Conservation (phyloP, 495 filamentous ascomycete species). For the Pseudotulostoma volvatum region DNA sequence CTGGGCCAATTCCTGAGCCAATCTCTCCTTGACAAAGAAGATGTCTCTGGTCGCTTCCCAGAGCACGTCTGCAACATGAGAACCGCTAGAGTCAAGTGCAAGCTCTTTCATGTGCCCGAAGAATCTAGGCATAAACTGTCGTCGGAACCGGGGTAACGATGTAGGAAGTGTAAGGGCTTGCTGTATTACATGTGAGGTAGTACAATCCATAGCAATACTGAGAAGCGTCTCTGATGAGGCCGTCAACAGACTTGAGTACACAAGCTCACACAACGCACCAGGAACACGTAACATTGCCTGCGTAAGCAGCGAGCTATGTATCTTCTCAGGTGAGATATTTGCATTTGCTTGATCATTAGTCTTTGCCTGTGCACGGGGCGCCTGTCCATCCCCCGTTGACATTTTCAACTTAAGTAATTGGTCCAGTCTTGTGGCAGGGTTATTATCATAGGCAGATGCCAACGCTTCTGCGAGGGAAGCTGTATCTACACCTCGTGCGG, state of each 20-base stretch:
- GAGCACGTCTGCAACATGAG: conserved; percentile 62
- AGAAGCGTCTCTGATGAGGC: conserved; percentile 26
- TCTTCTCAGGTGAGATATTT: conserved; percentile 28
- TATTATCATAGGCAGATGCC: conserved; percentile 37
- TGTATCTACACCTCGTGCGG: conserved; percentile 46
- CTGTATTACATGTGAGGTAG: conserved; percentile 55
- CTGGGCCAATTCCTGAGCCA: conserved; percentile 45
- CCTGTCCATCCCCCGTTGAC: conserved; percentile 20
- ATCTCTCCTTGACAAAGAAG: conserved; percentile 48
- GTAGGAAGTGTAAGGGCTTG: conserved; percentile 42
- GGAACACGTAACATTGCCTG: conserved; percentile 48
- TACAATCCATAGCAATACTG: conserved; percentile 38
- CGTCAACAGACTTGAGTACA: conserved; percentile 38
- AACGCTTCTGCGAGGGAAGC: conserved; percentile 43
- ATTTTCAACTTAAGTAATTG: conserved; percentile 39
- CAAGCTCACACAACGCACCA: conserved; percentile 37
- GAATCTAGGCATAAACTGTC: conserved; percentile 45
- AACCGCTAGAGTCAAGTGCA: conserved; percentile 53
- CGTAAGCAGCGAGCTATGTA: conserved; percentile 48
- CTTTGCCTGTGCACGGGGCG: conserved; percentile 17
- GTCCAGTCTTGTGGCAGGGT: conserved; percentile 36
- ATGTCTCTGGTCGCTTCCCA: conserved; percentile 50
- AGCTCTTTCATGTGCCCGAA: conserved; percentile 43
- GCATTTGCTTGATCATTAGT: conserved; percentile 10
- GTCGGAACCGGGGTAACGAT: conserved; percentile 41